A percentile compares a stretch with the other conserved stretches of the same genome.
phyloP scores from a whole-genome alignment of 495 filamentous ascomycete genomes.

The Penicillium ucsense region DNA sequence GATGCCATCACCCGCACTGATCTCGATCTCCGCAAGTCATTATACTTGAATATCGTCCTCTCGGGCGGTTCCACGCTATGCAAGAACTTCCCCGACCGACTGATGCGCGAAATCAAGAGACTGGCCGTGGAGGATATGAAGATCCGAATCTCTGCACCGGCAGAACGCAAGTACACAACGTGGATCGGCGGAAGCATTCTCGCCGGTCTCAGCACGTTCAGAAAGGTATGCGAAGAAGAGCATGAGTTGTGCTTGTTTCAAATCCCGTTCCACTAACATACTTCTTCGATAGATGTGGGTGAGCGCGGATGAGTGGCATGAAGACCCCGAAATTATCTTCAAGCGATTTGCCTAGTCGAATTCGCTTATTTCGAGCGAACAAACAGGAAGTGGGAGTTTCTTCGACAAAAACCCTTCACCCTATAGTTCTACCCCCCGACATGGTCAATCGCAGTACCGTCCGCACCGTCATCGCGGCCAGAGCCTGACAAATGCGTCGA shows the following conservation, averaged over 20 bases:
- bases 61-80: conserved; percentile 89
- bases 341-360: conserved; percentile 73
- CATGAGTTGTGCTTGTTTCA: background rate
- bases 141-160: conserved; percentile 96
- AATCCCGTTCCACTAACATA: conserved; percentile 4
- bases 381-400: background rate
- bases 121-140: conserved; percentile 97
- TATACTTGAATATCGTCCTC: conserved; percentile 94
- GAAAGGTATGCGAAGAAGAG: conserved; percentile 61
- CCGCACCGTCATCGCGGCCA: no score
- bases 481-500: no score
- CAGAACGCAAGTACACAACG: conserved; percentile 94
- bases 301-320: conserved; percentile 97
- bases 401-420: background rate
- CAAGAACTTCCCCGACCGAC: conserved; percentile 88
- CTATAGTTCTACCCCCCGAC: background rate
- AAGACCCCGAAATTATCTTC: conserved; percentile 97
- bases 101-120: conserved; percentile 84
- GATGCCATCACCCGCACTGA: conserved; percentile 96
- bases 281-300: conserved; percentile 82
- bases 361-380: background rate
- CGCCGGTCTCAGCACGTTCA: conserved; percentile 92
- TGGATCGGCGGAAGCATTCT: conserved; percentile 99
- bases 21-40: conserved; percentile 84
- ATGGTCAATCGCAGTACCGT: no score